Conservation (phyloP, 805 yeast genomes). For the Tetrapisispora fleetii region DNA sequence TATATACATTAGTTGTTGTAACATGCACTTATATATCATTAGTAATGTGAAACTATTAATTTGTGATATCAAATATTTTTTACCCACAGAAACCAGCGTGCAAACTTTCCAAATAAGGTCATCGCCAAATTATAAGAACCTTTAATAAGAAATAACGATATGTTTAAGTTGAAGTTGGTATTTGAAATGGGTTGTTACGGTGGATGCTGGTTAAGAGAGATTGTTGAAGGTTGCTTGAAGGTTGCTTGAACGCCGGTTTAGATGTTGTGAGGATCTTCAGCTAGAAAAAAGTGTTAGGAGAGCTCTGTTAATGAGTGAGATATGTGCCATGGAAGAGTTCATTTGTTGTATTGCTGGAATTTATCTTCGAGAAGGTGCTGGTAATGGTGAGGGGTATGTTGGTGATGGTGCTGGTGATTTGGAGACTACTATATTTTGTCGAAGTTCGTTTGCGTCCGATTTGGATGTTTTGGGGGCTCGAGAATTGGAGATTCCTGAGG, state of each 20-base stretch:
- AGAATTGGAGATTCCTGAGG: conserved; percentile 4
- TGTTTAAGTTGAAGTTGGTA: too few species aligned
- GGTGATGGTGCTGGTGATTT: conserved; percentile 10
- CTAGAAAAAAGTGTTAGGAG: background rate
- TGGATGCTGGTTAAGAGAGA: too few species aligned
- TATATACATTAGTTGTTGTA: too few species aligned
- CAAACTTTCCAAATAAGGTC: background rate
- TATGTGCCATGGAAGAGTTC: conserved; percentile 2
- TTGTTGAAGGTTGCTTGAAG: too few species aligned
- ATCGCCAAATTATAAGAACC: background rate
- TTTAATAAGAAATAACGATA: background rate
- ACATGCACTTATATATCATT: background rate
- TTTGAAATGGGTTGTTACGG: too few species aligned
- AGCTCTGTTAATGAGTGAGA: background rate
- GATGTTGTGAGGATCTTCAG: too few species aligned
- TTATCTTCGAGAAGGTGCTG: background rate
- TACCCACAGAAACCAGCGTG: background rate
- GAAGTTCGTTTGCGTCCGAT: background rate
- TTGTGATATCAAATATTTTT: background rate
- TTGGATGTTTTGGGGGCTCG: conserved; percentile 4
- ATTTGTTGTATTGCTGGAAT: conserved; percentile 15
- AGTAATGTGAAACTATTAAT: background rate
- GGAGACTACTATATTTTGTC: conserved; percentile 4
- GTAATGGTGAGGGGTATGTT: background rate
- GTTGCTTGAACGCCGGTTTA: too few species aligned